These are phyloP conservation scores for Coemansia guatemalensis DNA, from an alignment of 192 early-diverging fungal genomes.

Conservation along the genomic window DNA sequence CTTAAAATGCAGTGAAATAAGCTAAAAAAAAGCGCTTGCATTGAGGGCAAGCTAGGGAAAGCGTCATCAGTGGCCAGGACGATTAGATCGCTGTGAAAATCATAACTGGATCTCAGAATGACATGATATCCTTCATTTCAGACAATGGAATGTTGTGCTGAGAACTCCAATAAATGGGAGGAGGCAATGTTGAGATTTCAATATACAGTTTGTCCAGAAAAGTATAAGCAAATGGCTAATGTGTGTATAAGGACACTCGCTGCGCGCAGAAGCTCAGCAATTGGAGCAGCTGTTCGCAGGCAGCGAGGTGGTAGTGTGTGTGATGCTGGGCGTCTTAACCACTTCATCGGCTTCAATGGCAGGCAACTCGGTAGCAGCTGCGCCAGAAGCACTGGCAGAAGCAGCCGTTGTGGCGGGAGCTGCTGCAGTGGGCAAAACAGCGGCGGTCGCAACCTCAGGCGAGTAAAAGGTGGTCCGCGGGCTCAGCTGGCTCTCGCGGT, in stretches of 20 bases:
- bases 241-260: not conserved
- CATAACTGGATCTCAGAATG: too few relatives aligned
- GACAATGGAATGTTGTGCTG: not conserved
- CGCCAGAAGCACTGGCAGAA: constrained; percentile 4
- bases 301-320: constrained; percentile 8
- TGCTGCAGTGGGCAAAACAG: not conserved
- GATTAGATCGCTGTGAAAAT: too few relatives aligned
- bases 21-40: too few relatives aligned
- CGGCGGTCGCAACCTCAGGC: not conserved
- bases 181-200: not conserved
- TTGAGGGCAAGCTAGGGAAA: too few relatives aligned
- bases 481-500: constrained; percentile 38
- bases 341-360: constrained; percentile 2
- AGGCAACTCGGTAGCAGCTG: constrained; percentile 2
- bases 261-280: constrained; percentile 6
- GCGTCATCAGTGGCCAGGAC: too few relatives aligned
- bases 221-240: not conserved
- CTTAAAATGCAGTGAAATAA: too few relatives aligned
- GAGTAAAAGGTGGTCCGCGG: constrained; percentile 22
- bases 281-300: constrained; percentile 33
- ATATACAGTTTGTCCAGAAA: not conserved
- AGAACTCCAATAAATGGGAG: not conserved
- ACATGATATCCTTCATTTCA: too few relatives aligned
- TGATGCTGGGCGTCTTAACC: constrained; percentile 21
- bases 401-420: constrained; percentile 3